Percentiles rank a stretch among this genome's conserved stretches.
phyloP scores from a whole-genome alignment of 805 yeast genomes.

The Candida nitratophila region DNA sequence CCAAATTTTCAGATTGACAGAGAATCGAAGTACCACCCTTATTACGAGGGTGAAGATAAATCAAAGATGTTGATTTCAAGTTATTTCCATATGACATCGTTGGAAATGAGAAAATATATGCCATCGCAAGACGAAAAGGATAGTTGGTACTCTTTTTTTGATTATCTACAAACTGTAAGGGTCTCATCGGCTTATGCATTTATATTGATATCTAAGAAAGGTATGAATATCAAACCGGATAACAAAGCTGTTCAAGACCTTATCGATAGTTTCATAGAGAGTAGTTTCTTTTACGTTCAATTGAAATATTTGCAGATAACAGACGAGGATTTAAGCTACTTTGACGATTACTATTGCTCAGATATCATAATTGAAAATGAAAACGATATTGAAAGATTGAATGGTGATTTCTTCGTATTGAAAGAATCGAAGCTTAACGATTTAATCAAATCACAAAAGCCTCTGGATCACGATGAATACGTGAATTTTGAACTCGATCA shows the following conservation, averaged over 20 bases:
- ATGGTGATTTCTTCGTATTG: not conserved
- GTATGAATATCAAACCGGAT: constrained; percentile 10
- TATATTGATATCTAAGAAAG: constrained; percentile 23
- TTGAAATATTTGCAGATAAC: constrained; percentile 11
- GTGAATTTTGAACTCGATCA: constrained; percentile 21
- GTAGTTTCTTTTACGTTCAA: constrained; percentile 17
- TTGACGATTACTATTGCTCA: constrained; percentile 15
- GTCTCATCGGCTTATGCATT: constrained; percentile 28
- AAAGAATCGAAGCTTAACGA: not conserved
- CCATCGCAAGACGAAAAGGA: constrained; percentile 1
- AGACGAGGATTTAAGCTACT: constrained; percentile 8
- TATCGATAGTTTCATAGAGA: constrained; percentile 11
- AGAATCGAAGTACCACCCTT: constrained; percentile 20
- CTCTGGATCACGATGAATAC: constrained; percentile 12
- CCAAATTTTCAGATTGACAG: constrained; percentile 17
- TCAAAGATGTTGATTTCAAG: constrained; percentile 11
- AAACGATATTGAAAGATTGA: not conserved
- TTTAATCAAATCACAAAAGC: not conserved
- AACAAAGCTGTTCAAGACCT: constrained; percentile 12
- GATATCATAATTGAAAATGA: constrained; percentile 9
- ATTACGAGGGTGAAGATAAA: constrained; percentile 20
- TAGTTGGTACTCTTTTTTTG: constrained; percentile 22
- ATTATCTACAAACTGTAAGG: constrained; percentile 24
- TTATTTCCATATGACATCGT: constrained; percentile 14
- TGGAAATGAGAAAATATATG: constrained; percentile 6